Percentiles rank a stretch among this genome's conserved stretches.
Conservation (phyloP, 768 basidiomycete genomes). For the Amyloporia xantha region DNA sequence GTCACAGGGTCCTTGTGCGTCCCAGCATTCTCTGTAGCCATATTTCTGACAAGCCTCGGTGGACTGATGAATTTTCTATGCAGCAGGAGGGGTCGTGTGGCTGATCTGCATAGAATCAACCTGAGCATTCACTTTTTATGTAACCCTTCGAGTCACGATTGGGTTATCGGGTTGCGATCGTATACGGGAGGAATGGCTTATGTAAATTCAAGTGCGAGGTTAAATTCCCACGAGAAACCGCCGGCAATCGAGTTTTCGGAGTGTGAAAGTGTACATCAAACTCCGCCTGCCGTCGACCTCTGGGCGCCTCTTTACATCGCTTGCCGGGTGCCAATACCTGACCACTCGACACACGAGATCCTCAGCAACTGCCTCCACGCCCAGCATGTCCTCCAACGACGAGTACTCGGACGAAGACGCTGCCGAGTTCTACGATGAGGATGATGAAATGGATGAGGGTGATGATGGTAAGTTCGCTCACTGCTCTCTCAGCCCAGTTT, state of each 20-base stretch:
- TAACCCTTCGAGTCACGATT: constrained; percentile 4
- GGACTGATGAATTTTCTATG: constrained; percentile 5
- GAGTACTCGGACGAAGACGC: constrained; percentile 68
- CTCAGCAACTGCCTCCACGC: background rate
- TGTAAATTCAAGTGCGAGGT: too few species aligned
- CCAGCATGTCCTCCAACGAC: constrained; percentile 55
- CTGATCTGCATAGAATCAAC: constrained; percentile 17
- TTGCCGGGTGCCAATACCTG: background rate
- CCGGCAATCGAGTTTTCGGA: background rate
- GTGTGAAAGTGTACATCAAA: background rate
- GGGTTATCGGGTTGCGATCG: too few species aligned
- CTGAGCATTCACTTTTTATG: constrained; percentile 24
- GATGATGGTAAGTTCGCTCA: constrained; percentile 40
- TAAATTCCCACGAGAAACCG: too few species aligned
- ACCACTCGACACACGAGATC: background rate
- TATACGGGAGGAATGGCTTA: too few species aligned
- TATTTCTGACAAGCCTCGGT: constrained; percentile 17
- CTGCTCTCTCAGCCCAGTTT: constrained; percentile 14
- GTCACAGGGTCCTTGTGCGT: constrained; percentile 77
- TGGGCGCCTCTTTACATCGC: background rate
- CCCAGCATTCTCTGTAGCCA: constrained; percentile 33
- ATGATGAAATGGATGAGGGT: constrained; percentile 55
- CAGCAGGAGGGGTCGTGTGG: constrained; percentile 6
- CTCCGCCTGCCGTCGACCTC: background rate
- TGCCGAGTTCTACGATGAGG: constrained; percentile 68